phyloP scores from a whole-genome alignment of 805 yeast genomes.

The Clavispora fructus region DNA sequence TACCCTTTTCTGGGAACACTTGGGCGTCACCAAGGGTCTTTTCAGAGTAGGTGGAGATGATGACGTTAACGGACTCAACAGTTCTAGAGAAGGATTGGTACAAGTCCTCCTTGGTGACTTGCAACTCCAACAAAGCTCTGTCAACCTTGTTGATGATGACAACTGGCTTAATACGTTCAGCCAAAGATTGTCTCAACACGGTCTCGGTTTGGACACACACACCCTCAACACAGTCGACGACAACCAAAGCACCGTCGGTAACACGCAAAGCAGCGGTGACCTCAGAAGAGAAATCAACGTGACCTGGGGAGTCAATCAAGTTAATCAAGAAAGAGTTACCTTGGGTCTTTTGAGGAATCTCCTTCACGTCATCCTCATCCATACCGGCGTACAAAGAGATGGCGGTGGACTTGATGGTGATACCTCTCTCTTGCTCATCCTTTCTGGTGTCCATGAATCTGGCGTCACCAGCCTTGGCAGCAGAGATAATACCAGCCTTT shows the following conservation, averaged over 20 bases:
- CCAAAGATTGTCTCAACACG: constrained; percentile 96
- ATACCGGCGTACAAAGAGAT: constrained; percentile 91
- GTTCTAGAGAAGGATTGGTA: constrained; percentile 98
- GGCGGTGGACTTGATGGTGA: constrained; percentile 98
- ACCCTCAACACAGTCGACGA: constrained; percentile 99
- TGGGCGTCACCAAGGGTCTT: constrained; percentile 89
- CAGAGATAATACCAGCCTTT: constrained; percentile 98
- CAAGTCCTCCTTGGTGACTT: constrained; percentile 97
- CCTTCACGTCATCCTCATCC: constrained; percentile 78
- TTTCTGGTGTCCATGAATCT: constrained; percentile 99
- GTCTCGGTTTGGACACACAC: constrained; percentile 99
- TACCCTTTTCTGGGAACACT: constrained; percentile 98
- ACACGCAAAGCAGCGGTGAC: constrained; percentile 99
- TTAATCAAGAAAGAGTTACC: constrained; percentile 95
- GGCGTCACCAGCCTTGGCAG: constrained; percentile 99
- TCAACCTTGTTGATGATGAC: constrained; percentile 98
- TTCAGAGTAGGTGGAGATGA: constrained; percentile 93
- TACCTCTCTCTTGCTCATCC: constrained; percentile 99
- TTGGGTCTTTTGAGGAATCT: constrained; percentile 84
- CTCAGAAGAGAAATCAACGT: constrained; percentile 99
- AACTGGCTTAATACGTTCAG: constrained; percentile 99
- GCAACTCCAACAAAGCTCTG: constrained; percentile 98
- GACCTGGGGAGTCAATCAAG: constrained; percentile 99
- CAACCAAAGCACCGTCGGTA: constrained; percentile 99
- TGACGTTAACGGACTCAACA: constrained; percentile 98